These are phyloP conservation scores for Bimuria novae-zelandiae DNA, from an alignment of 2,329 filamentous ascomycete species.

Conservation along the genomic window DNA sequence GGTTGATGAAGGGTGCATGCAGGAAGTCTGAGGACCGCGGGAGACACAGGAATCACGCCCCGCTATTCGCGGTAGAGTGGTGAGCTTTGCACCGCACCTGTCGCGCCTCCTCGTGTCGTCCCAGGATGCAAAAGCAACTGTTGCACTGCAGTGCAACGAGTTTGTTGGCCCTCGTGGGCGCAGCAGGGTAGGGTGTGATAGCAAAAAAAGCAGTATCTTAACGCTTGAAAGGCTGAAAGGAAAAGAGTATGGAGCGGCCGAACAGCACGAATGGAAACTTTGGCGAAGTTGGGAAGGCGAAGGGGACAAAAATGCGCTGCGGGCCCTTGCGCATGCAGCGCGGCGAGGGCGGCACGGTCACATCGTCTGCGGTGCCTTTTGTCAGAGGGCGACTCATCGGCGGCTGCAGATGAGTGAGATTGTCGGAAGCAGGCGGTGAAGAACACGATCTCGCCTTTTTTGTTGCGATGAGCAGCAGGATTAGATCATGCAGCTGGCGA, in stretches of 20 bases:
- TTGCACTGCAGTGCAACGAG: slow-evolving; percentile 11
- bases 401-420: slow-evolving; percentile 9
- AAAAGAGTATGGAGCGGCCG: neutral
- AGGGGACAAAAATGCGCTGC: slow-evolving; percentile 5
- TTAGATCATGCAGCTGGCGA: neutral
- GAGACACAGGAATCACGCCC: slow-evolving; percentile 13
- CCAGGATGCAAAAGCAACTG: slow-evolving; percentile 8
- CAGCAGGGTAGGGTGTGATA: slow-evolving; percentile 11
- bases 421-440: slow-evolving; percentile 13
- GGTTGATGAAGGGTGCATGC: too few relatives aligned
- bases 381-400: slow-evolving; percentile 24
- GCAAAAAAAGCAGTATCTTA: slow-evolving; percentile 13
- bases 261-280: slow-evolving; percentile 10
- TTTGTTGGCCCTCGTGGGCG: slow-evolving; percentile 16
- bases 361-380: slow-evolving; percentile 12
- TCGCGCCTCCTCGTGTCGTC: slow-evolving; percentile 23
- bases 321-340: slow-evolving; percentile 9
- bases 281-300: slow-evolving; percentile 23
- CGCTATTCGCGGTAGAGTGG: slow-evolving; percentile 10
- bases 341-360: slow-evolving; percentile 4
- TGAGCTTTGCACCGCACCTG: slow-evolving; percentile 22
- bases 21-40: too few relatives aligned
- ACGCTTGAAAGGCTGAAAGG: slow-evolving; percentile 5
- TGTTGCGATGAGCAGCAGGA: neutral
- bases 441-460: slow-evolving; percentile 1